These are phyloP conservation scores for Pouteria campechiana DNA, from an alignment of 179 eudicot species.

Conservation along the genomic window DNA sequence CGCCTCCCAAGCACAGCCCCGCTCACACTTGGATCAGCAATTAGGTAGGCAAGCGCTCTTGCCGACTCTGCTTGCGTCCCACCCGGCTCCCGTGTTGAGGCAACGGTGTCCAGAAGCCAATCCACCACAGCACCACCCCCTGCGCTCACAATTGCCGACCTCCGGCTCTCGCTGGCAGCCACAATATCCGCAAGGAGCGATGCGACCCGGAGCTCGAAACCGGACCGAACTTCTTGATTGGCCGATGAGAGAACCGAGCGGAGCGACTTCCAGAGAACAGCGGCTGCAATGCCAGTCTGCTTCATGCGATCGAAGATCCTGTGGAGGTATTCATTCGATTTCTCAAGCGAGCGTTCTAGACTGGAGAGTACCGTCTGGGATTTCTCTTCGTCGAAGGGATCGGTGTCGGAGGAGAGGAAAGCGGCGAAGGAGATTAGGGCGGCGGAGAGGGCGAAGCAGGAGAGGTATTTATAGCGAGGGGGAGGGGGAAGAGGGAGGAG, in stretches of 20 bases:
- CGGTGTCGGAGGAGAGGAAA: slow-evolving; percentile 8
- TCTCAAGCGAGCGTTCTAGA: slow-evolving; percentile 22
- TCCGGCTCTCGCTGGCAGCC: slow-evolving; percentile 66
- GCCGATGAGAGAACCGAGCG: slow-evolving; percentile 73
- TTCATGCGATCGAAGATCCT: slow-evolving; percentile 38
- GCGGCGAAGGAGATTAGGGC: slow-evolving; percentile 18
- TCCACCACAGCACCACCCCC: slow-evolving; percentile 86
- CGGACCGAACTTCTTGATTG: slow-evolving; percentile 70
- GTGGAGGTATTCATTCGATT: slow-evolving; percentile 32
- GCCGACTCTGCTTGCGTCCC: slow-evolving; percentile 89
- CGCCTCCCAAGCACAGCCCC: slow-evolving; percentile 62
- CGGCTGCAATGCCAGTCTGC: slow-evolving; percentile 63
- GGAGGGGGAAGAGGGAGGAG: slow-evolving; percentile 5
- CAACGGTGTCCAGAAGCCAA: slow-evolving; percentile 68
- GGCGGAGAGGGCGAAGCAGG: slow-evolving; percentile 14
- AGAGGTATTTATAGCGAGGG: slow-evolving; percentile 1
- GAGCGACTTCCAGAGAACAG: slow-evolving; percentile 76
- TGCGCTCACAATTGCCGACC: slow-evolving; percentile 79
- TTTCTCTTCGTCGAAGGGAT: background rate
- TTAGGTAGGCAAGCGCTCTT: slow-evolving; percentile 85
- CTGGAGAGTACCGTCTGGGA: slow-evolving; percentile 9
- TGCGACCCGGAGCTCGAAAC: slow-evolving; percentile 88
- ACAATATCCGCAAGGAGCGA: slow-evolving; percentile 92
- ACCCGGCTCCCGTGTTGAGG: slow-evolving; percentile 28
- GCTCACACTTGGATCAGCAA: slow-evolving; percentile 70